These are phyloP conservation scores for Neltuma alba DNA, from an alignment of 306 rosid species.

Conservation along the genomic window DNA sequence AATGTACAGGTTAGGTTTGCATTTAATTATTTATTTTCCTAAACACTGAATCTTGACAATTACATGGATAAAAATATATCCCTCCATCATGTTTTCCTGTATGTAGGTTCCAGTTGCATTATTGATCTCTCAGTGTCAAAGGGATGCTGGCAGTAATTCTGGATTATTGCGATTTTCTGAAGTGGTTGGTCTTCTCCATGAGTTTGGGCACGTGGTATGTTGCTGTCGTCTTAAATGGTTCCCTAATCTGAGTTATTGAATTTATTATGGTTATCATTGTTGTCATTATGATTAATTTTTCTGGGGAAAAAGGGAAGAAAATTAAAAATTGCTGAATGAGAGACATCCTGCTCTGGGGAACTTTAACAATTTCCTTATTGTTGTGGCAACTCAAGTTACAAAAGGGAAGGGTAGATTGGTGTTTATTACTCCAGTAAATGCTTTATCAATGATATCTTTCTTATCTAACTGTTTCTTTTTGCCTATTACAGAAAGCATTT, in stretches of 20 bases:
- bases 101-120: conserved; percentile 80
- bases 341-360: conserved; percentile 17
- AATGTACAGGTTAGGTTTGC: neutral
- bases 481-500: neutral
- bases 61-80: conserved; percentile 7
- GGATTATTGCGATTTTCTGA: conserved; percentile 87
- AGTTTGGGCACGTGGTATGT: conserved; percentile 98
- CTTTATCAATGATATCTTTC: neutral
- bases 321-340: neutral
- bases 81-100: conserved; percentile 30
- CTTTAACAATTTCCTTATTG: neutral
- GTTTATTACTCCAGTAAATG: conserved; percentile 5
- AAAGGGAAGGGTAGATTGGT: neutral
- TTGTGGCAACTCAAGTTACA: neutral
- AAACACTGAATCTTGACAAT: neutral
- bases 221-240: conserved; percentile 40
- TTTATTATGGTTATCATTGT: conserved; percentile 4
- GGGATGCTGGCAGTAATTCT: conserved; percentile 58
- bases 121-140: conserved; percentile 72
- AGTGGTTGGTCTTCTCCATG: conserved; percentile 90
- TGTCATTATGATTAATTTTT: conserved; percentile 22
- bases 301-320: neutral
- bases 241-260: conserved; percentile 24
- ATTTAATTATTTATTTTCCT: neutral
- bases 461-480: neutral